A percentile compares a stretch with the other conserved stretches of the same genome.
Evolutionary conservation across 768 basidiomycete species (phyloP).

Genomic region (Tylopilus sp.): DNA sequence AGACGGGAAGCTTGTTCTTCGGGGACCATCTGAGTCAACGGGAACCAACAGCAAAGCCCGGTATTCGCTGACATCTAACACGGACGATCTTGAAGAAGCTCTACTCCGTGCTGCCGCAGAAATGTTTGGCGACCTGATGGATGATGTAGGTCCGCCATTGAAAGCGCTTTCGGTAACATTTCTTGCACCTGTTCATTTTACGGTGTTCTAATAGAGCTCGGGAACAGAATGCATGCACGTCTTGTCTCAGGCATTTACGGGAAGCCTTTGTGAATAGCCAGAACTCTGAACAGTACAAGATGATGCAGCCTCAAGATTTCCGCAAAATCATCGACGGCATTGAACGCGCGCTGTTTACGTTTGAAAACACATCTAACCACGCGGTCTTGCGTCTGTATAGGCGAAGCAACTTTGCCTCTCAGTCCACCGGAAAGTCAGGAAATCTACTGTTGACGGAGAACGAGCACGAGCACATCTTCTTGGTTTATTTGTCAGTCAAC

Average conservation of each 20-base stretch:
- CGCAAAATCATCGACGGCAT: slow-evolving; percentile 60
- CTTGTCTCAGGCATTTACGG: slow-evolving; percentile 59
- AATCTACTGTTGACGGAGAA: slow-evolving; percentile 39
- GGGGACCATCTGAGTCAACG: slow-evolving; percentile 13
- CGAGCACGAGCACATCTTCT: slow-evolving; percentile 81
- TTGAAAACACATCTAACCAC: slow-evolving; percentile 81
- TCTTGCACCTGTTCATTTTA: background rate
- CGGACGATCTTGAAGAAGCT: slow-evolving; percentile 41
- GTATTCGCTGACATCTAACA: slow-evolving; percentile 36
- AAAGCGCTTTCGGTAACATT: slow-evolving; percentile 64
- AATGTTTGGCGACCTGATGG: slow-evolving; percentile 76
- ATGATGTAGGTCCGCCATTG: slow-evolving; percentile 76
- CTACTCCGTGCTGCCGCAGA: slow-evolving; percentile 52
- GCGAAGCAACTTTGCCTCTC: slow-evolving; percentile 38
- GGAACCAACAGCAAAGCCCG: slow-evolving; percentile 18
- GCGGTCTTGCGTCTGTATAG: slow-evolving; percentile 76
- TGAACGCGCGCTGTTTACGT: slow-evolving; percentile 64
- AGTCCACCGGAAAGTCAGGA: slow-evolving; percentile 26
- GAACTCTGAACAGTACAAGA: slow-evolving; percentile 29
- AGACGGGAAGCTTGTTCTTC: slow-evolving; percentile 42
- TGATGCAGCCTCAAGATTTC: slow-evolving; percentile 58
- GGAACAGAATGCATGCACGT: slow-evolving; percentile 55
- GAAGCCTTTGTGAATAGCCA: slow-evolving; percentile 55
- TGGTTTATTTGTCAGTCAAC: slow-evolving; percentile 84
- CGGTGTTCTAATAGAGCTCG: slow-evolving; percentile 1